These are phyloP conservation scores for Aspergillus luchuensis DNA, from an alignment of 2,329 filamentous ascomycete species.

Conservation along the genomic window DNA sequence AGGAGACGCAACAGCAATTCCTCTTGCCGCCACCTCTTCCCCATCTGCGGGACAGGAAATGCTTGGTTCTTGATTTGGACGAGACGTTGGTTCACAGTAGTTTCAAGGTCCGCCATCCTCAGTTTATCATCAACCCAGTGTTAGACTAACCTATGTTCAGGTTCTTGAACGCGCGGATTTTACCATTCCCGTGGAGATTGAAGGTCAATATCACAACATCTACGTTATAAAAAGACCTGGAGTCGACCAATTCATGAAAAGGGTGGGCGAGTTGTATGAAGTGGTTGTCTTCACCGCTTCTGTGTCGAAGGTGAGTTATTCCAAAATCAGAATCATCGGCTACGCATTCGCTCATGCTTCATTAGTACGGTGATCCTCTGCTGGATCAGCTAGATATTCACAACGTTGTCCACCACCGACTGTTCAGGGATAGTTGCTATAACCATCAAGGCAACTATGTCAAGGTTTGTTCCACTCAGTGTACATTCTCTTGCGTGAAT, in stretches of 20 bases:
- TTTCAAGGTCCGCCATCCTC: constrained; percentile 73
- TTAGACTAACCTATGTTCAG: constrained; percentile 50
- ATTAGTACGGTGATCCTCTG: constrained; percentile 89
- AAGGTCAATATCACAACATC: constrained; percentile 98
- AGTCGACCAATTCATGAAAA: constrained; percentile 98
- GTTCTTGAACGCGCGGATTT: constrained; percentile 98
- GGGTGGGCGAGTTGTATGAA: constrained; percentile 95
- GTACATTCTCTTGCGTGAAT: neutral
- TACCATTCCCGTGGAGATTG: constrained; percentile 97
- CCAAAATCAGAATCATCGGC: neutral
- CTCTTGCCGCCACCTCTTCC: constrained; percentile 80
- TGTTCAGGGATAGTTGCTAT: constrained; percentile 98
- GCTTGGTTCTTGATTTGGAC: constrained; percentile 90
- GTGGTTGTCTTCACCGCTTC: constrained; percentile 98
- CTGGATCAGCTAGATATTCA: constrained; percentile 97
- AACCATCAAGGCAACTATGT: constrained; percentile 99
- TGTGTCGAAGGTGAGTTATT: constrained; percentile 78
- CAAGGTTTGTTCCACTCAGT: constrained; percentile 58
- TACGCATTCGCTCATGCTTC: constrained; percentile 15
- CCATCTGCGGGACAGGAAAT: constrained; percentile 84
- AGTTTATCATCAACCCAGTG: neutral
- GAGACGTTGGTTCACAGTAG: constrained; percentile 98
- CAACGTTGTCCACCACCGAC: constrained; percentile 88
- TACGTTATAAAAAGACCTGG: constrained; percentile 99
- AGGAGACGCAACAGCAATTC: constrained; percentile 62